Evolutionary conservation across 352 stramenopile species (phyloP).

Genomic region (Phytophthora ohioensis): DNA sequence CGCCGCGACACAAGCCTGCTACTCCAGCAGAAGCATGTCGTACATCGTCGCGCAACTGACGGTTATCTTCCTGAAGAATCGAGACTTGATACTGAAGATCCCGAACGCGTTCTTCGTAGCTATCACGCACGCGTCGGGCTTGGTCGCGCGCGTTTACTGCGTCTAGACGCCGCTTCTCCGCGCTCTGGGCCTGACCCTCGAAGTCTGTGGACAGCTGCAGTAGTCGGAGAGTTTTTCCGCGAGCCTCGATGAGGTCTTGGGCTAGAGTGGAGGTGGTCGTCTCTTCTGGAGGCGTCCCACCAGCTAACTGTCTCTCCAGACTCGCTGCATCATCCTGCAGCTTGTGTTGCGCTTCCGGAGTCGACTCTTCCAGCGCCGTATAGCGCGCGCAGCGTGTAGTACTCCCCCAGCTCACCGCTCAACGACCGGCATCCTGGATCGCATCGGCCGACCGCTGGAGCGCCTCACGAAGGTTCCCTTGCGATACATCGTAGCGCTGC

Average conservation of each 20-base stretch:
- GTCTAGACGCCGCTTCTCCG: too few relatives aligned
- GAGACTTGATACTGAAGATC: too few relatives aligned
- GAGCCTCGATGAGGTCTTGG: background rate
- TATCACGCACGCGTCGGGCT: too few relatives aligned
- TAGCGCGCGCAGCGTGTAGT: background rate
- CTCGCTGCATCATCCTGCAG: background rate
- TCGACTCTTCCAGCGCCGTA: background rate
- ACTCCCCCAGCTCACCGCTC: background rate
- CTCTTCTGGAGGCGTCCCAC: background rate
- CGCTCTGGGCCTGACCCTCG: too few relatives aligned
- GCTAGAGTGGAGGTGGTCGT: background rate
- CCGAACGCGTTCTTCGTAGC: too few relatives aligned
- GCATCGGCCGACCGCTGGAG: background rate
- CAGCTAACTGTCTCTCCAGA: background rate
- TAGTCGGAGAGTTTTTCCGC: too few relatives aligned
- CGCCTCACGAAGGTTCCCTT: background rate
- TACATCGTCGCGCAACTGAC: too few relatives aligned
- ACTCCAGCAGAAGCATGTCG: too few relatives aligned
- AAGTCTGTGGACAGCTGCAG: too few relatives aligned
- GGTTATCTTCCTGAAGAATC: too few relatives aligned
- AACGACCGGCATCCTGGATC: background rate
- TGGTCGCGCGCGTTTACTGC: too few relatives aligned
- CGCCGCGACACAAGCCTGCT: too few relatives aligned
- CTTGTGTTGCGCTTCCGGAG: background rate
- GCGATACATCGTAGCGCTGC: background rate